phyloP scores from a whole-genome alignment of 148 eudicot genomes.

The Persicaria tinctoria region DNA sequence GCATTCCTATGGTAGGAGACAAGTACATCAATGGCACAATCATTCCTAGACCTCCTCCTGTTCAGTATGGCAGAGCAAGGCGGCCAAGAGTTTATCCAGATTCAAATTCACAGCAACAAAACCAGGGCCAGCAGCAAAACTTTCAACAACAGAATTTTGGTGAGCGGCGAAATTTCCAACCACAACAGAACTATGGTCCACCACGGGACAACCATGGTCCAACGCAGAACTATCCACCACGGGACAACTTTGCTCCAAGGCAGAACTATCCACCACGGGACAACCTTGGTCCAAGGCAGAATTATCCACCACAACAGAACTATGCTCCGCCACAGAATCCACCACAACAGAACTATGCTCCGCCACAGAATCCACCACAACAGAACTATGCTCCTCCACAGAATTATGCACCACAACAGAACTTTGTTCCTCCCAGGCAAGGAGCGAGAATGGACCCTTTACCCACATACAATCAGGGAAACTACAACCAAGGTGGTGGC shows the following conservation, averaged over 20 bases:
- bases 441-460: constrained; percentile 25
- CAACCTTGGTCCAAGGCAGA: background rate
- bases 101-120: background rate
- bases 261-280: background rate
- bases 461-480: constrained; percentile 25
- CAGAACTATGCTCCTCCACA: constrained; percentile 13
- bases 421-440: constrained; percentile 31
- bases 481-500: constrained; percentile 28
- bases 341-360: constrained; percentile 6
- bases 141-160: constrained; percentile 17
- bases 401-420: constrained; percentile 24
- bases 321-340: constrained; percentile 1
- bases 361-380: constrained; percentile 13
- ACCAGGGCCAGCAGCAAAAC: constrained; percentile 20
- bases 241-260: constrained; percentile 6
- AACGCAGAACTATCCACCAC: constrained; percentile 14
- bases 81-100: constrained; percentile 30
- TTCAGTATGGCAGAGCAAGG: constrained; percentile 56
- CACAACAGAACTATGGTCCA: constrained; percentile 19
- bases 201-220: constrained; percentile 13
- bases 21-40: constrained; percentile 84
- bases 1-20: constrained; percentile 44
- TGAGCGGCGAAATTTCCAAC: constrained; percentile 13
- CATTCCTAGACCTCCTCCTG: constrained; percentile 83
- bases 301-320: constrained; percentile 9